phyloP scores from a whole-genome alignment of 805 yeast genomes.

The Saccharomycopsis javanensis region DNA sequence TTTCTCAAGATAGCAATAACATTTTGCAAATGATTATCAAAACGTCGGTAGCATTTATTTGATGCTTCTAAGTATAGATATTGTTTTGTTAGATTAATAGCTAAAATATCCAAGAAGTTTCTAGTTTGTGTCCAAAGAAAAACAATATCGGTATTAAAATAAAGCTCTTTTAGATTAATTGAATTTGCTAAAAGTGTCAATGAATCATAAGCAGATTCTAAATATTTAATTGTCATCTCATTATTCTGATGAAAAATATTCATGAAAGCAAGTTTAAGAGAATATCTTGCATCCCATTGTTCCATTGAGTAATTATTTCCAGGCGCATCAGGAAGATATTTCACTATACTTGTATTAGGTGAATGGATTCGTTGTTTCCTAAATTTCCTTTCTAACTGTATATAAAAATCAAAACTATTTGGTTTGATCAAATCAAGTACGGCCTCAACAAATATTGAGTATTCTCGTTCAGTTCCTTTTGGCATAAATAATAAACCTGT shows the following conservation, averaged over 20 bases:
- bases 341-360: conserved; percentile 6
- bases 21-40: conserved; percentile 50
- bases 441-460: conserved; percentile 31
- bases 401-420: conserved; percentile 37
- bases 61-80: conserved; percentile 52
- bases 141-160: conserved; percentile 17
- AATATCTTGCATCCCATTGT: conserved; percentile 43
- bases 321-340: not conserved
- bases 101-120: conserved; percentile 45
- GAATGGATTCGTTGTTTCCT: conserved; percentile 28
- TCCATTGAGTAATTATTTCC: conserved; percentile 22
- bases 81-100: conserved; percentile 53
- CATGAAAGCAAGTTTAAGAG: conserved; percentile 40
- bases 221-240: conserved; percentile 40
- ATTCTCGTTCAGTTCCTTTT: conserved; percentile 33
- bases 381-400: conserved; percentile 31
- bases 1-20: conserved; percentile 33
- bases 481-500: conserved; percentile 37
- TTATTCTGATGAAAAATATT: conserved; percentile 39
- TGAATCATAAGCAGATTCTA: conserved; percentile 46
- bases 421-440: conserved; percentile 33
- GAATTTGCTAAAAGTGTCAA: conserved; percentile 32
- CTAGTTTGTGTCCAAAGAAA: conserved; percentile 38
- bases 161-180: conserved; percentile 14
- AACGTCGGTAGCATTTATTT: conserved; percentile 51